Evolutionary conservation across 352 stramenopile genomes (phyloP).

Genomic region (Thraustochytrium striatum): DNA sequence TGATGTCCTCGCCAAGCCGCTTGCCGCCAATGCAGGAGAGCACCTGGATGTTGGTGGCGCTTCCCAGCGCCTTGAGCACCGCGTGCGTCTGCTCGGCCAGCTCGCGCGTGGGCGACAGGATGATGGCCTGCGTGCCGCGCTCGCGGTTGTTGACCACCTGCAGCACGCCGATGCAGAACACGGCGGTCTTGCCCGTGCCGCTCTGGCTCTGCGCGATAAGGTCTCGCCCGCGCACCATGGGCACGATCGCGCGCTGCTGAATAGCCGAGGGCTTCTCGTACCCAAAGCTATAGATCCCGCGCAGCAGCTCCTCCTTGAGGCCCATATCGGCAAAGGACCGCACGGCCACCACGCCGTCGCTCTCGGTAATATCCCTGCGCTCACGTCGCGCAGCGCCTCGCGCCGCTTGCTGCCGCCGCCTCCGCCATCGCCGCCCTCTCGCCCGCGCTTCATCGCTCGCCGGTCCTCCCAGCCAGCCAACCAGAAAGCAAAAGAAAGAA

Average conservation of each 20-base stretch:
- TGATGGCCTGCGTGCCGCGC: slow-evolving; percentile 94
- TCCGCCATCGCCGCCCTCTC: background rate
- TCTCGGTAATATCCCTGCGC: background rate
- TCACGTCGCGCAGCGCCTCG: slow-evolving; percentile 6
- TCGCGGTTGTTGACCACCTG: slow-evolving; percentile 92
- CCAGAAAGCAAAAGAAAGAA: too few relatives aligned
- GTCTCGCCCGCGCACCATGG: slow-evolving; percentile 92
- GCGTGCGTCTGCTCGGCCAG: slow-evolving; percentile 99
- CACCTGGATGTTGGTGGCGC: slow-evolving; percentile 94
- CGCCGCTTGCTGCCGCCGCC: background rate
- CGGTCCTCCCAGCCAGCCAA: too few relatives aligned
- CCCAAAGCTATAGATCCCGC: slow-evolving; percentile 99
- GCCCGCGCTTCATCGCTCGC: background rate
- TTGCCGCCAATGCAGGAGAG: slow-evolving; percentile 97
- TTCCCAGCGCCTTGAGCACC: slow-evolving; percentile 74
- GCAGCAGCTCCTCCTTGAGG: slow-evolving; percentile 93
- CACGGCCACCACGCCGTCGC: slow-evolving; percentile 62
- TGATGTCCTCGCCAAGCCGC: slow-evolving; percentile 95
- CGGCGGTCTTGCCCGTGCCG: slow-evolving; percentile 94
- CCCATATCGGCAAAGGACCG: slow-evolving; percentile 98
- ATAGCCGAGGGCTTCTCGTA: slow-evolving; percentile 99
- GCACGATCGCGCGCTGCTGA: slow-evolving; percentile 95
- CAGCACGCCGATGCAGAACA: slow-evolving; percentile 97
- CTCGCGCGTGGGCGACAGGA: slow-evolving; percentile 98
- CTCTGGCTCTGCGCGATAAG: slow-evolving; percentile 98